Evolutionary conservation across 805 yeast species (phyloP).

Genomic region (Jamesozyma rosinii): DNA sequence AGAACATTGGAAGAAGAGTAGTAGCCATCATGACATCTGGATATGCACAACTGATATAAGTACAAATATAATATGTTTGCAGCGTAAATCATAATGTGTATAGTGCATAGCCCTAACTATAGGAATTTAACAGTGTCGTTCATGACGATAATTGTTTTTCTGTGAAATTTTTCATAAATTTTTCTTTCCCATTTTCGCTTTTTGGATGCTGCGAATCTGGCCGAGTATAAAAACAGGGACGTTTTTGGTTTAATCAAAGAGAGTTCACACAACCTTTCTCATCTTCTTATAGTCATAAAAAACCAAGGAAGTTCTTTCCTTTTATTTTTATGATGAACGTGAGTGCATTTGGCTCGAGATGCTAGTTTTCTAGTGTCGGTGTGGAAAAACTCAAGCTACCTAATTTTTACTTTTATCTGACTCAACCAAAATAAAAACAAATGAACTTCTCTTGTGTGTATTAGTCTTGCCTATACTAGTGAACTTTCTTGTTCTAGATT

Average conservation of each 20-base stretch:
- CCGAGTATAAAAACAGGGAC: slow-evolving; percentile 1
- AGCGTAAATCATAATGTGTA: no score
- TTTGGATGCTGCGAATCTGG: neutral
- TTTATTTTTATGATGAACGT: slow-evolving; percentile 59
- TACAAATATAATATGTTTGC: neutral
- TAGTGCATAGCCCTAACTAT: neutral
- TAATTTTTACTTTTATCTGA: slow-evolving; percentile 55
- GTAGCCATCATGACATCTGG: neutral
- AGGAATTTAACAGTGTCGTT: neutral
- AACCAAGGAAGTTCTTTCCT: slow-evolving; percentile 30
- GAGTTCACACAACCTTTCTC: neutral
- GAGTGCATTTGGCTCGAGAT: slow-evolving; percentile 99
- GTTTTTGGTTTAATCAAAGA: neutral
- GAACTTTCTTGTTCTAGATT: neutral
- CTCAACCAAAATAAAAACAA: slow-evolving; percentile 5
- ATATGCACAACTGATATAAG: neutral
- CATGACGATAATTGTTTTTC: neutral
- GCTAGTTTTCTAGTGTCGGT: slow-evolving; percentile 52
- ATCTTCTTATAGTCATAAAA: slow-evolving; percentile 5
- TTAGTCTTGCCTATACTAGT: neutral
- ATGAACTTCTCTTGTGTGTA: neutral
- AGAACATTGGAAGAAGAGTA: slow-evolving; percentile 28
- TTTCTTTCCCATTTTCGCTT: neutral
- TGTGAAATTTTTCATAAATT: neutral
- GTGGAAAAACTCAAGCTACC: slow-evolving; percentile 99